phyloP scores from a whole-genome alignment of 78 protist species.

The Carpediemonas membranifera region DNA sequence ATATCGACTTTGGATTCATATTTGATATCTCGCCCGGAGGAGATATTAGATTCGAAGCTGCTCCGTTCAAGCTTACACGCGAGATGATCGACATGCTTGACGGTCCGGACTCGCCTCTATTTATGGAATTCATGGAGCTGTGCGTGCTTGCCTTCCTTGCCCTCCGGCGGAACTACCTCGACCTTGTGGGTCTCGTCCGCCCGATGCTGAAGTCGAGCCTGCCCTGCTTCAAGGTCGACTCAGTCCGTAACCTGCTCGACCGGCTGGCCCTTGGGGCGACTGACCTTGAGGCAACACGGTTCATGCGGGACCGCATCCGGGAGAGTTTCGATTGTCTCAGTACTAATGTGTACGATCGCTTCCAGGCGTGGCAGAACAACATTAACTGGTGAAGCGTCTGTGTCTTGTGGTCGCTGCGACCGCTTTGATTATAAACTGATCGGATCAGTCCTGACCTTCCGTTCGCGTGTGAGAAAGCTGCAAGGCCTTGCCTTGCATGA shows the following conservation, averaged over 20 bases:
- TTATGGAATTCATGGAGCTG: background rate
- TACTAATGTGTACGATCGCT: background rate
- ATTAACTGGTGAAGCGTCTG: background rate
- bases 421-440: too few species aligned
- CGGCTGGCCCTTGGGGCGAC: background rate
- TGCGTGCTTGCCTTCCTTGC: background rate
- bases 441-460: too few species aligned
- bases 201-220: background rate
- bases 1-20: conserved; percentile 35
- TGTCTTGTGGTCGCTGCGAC: too few species aligned
- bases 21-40: conserved; percentile 36
- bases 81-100: conserved; percentile 30
- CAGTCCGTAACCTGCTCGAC: background rate
- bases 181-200: background rate
- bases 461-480: too few species aligned
- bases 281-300: background rate
- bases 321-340: background rate
- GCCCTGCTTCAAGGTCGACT: conserved; percentile 4
- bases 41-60: conserved; percentile 18
- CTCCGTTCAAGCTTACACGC: conserved; percentile 24
- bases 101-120: background rate
- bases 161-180: background rate
- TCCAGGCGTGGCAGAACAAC: conserved; percentile 9
- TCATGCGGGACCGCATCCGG: background rate
- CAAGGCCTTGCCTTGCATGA: background rate